Base-by-base conservation (phyloP, 345 rosid species). In the Reutealis trisperma region DNA sequence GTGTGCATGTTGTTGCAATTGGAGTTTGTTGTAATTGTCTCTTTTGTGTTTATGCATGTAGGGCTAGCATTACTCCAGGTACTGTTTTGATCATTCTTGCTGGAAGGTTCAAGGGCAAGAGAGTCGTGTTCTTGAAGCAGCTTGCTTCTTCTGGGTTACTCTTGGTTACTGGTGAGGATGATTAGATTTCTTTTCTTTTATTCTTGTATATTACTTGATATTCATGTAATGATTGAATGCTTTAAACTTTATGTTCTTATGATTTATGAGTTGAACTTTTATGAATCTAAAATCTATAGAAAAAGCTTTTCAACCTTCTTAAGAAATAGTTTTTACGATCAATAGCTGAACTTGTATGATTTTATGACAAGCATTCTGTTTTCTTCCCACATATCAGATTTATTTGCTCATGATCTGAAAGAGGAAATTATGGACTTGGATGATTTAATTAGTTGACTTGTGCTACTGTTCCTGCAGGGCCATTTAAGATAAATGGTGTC, bases 81-180 rank as follows among this genome's bases (percentile, higher is more conserved):
- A 86, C 91, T 0, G 93, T 91, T 59, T 25, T 93, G 74, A 91
- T 93, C 57, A 79, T 93, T 5, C 93, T 94, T 61, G 92, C 95
- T 45, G 95, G 97, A 78, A 87, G 95, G 77, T 92, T 92, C 80
- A 93, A 87, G 88, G 97, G 98, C 1, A 93, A 93, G 91, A 88
- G 94, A 74, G 97, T 92, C 79, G 94, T 92, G 70, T 92, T 93
- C 60, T 45, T 93, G 60, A 92, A 92, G 87, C 94, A 92, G 77
- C 94, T 91, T 37, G 41, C 41, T 75, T 3, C 93, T 9, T 92
- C 96, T 73, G 98, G 96, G 59, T 83, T 90, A 79, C 96, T 94
- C 80, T 80, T 94, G 19, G 80, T 94, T 18, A 87, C 96, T 16
- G 97, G 97, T 92, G 49, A 68, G 88, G n/a, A 18, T 45, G 45